Base-by-base conservation (phyloP, 2,329 filamentous ascomycete genomes). In the Paracorniculantispora psalliotae region DNA sequence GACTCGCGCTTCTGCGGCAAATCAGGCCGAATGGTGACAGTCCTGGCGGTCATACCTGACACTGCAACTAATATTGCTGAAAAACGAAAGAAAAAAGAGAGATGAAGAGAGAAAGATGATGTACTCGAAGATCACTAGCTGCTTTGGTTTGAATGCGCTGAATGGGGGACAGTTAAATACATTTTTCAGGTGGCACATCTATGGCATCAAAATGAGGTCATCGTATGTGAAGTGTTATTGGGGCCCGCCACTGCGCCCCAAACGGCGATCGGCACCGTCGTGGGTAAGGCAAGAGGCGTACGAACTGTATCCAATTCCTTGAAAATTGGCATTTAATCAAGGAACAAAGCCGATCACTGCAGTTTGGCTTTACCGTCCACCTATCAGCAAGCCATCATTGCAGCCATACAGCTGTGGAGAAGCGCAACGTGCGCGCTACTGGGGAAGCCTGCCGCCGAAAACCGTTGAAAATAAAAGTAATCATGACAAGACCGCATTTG, bases 121-220 rank as follows among this genome's bases (percentile, higher is more conserved):
- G n/a, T n/a, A n/a, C n/a, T n/a, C n/a, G 12, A 37, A 37, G 10
- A 37, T 37, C 33, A 37, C 15, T 15, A 23, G 28, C n/a, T 21
- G 44, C 6, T 6, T 21, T 21, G 13, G 5, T 52, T 10, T 23
- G 43, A 26, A 12, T 35, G 50, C 15, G 41, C 25, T 19, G 21
- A 26, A 17, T n/a, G 53, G 15, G 25, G 17, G 10, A 1, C 19
- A 25, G 1, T 23, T 43, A 28, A 43, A 26, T 25, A 47, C 1
- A 15, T 26, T 44, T 35, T 28, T 30, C 17, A 6, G n/a, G 25
- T 25, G 10, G n/a, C 15, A 10, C 26, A 25, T 35, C 17, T n/a
- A 54, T 59, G 26, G 23, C 57, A 55, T 59, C 57, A 59, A 55
- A 19, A 50, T 59, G 57, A 59, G 50, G 57, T 59, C 57, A 55